These are phyloP conservation scores for Claviceps spartinae DNA, from an alignment of 2,329 filamentous ascomycete genomes.

Conservation along the genomic window DNA sequence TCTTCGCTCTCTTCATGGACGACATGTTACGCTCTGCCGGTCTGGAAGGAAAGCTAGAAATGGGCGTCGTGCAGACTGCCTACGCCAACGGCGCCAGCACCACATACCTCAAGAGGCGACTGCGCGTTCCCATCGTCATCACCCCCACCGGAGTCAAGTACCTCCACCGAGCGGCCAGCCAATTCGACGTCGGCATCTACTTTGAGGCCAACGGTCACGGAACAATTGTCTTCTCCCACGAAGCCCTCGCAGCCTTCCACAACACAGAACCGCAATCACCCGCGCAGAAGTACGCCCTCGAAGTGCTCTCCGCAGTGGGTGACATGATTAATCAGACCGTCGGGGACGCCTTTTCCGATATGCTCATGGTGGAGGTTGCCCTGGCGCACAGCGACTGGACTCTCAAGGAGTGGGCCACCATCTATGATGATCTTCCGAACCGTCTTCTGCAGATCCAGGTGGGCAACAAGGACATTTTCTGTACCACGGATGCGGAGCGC, in stretches of 20 bases:
- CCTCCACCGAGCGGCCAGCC: constrained; percentile 88
- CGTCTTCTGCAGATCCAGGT: constrained; percentile 90
- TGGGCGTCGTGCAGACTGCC: constrained; percentile 92
- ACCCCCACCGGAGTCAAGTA: constrained; percentile 96
- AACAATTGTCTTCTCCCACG: constrained; percentile 84
- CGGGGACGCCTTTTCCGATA: constrained; percentile 88
- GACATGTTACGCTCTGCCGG: constrained; percentile 74
- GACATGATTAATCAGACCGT: constrained; percentile 98
- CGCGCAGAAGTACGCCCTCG: constrained; percentile 78
- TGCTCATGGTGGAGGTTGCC: constrained; percentile 91
- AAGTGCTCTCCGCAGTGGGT: constrained; percentile 68
- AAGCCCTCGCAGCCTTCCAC: constrained; percentile 65
- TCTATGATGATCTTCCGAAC: constrained; percentile 90
- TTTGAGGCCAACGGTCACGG: constrained; percentile 98
- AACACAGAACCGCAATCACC: constrained; percentile 77
- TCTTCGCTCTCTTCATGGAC: constrained; percentile 85
- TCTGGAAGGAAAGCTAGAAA: constrained; percentile 66
- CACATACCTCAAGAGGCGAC: constrained; percentile 74
- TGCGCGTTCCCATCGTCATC: constrained; percentile 81
- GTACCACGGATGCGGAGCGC: constrained; percentile 84
- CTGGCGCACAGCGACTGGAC: constrained; percentile 90
- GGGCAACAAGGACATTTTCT: constrained; percentile 73
- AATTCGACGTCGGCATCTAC: constrained; percentile 93
- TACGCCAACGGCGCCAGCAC: constrained; percentile 96
- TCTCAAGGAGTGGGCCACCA: constrained; percentile 80